phyloP scores from a whole-genome alignment of 2,329 filamentous ascomycete genomes.

The Penicillium griseofulvum region DNA sequence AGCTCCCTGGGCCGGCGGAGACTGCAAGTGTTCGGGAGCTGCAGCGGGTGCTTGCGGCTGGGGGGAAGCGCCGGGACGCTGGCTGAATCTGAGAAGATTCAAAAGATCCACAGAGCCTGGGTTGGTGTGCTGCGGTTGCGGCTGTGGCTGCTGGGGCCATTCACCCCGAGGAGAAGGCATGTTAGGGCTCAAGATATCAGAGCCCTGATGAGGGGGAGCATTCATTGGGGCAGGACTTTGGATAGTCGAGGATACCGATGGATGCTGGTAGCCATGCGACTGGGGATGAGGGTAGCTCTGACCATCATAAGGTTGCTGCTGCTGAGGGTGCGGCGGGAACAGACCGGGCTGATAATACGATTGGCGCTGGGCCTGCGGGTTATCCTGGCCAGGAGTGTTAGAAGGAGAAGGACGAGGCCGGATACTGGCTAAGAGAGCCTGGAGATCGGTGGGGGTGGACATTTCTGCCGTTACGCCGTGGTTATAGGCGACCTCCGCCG shows the following conservation, averaged over 20 bases:
- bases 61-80: conserved; percentile 37
- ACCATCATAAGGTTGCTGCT: conserved; percentile 32
- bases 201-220: conserved; percentile 56
- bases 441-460: conserved; percentile 48
- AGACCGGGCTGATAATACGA: conserved; percentile 28
- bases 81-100: conserved; percentile 64
- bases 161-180: conserved; percentile 45
- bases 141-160: conserved; percentile 42
- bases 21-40: conserved; percentile 27
- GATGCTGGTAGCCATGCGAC: conserved; percentile 50
- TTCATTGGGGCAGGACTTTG: conserved; percentile 55
- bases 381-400: conserved; percentile 31
- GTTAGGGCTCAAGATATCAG: conserved; percentile 59
- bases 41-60: conserved; percentile 30
- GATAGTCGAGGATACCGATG: conserved; percentile 58
- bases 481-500: conserved; percentile 29
- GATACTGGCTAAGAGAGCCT: conserved; percentile 48
- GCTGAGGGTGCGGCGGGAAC: conserved; percentile 30
- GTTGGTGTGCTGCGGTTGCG: conserved; percentile 40
- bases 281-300: conserved; percentile 34
- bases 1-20: conserved; percentile 28
- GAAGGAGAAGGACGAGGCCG: conserved; percentile 41
- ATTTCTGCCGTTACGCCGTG: conserved; percentile 44
- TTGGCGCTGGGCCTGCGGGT: conserved; percentile 28
- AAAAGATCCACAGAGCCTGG: conserved; percentile 57